These are phyloP conservation scores for Monosporascus sp. DNA, from an alignment of 2,329 filamentous ascomycete species.

Conservation along the genomic window DNA sequence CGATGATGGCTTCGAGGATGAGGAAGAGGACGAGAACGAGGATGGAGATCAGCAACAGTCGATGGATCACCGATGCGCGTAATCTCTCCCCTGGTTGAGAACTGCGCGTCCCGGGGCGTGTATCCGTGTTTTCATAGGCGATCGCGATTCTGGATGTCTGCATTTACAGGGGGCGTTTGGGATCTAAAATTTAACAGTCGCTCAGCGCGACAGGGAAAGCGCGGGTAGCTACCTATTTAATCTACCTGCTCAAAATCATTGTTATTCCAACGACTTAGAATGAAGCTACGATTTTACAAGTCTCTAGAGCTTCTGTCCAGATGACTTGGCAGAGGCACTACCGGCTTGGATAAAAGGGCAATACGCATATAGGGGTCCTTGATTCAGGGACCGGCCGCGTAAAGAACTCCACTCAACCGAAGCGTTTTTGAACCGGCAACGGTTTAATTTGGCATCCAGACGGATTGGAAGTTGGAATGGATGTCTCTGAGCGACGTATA, in stretches of 20 bases:
- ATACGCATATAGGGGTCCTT: too few relatives aligned
- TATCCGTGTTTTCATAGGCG: background rate
- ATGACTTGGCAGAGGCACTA: background rate
- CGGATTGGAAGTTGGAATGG: too few relatives aligned
- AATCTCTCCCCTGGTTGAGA: too few relatives aligned
- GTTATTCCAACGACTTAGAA: background rate
- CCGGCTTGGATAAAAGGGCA: background rate
- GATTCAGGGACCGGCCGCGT: too few relatives aligned
- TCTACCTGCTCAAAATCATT: too few relatives aligned
- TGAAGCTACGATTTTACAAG: background rate
- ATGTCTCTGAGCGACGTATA: too few relatives aligned
- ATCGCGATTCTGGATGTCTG: background rate
- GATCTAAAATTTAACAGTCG: background rate
- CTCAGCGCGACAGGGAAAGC: background rate
- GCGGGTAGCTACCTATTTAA: background rate
- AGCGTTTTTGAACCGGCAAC: too few relatives aligned
- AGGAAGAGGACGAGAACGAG: conserved; percentile 21
- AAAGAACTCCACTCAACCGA: too few relatives aligned
- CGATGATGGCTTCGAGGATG: conserved; percentile 37
- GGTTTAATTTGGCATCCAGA: too few relatives aligned
- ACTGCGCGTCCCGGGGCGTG: too few relatives aligned
- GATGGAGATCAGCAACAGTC: background rate
- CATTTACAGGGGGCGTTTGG: background rate
- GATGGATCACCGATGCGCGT: background rate
- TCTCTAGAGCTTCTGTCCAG: background rate